Percentiles rank a stretch among this genome's conserved stretches.
phyloP scores from a whole-genome alignment of 805 yeast genomes.

The Candida easanensis region DNA sequence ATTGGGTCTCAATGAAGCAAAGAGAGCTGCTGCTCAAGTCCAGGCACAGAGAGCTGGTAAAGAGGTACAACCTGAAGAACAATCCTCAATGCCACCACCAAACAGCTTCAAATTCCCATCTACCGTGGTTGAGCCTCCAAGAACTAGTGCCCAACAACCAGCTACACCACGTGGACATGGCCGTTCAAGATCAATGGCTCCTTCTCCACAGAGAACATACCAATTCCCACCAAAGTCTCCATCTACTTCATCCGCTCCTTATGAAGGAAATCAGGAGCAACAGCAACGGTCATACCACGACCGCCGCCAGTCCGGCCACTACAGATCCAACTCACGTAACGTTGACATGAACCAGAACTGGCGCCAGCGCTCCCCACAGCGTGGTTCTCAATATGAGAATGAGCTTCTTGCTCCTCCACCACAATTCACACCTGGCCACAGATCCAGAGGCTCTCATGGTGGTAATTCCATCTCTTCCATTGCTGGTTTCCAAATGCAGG shows the following conservation, averaged over 20 bases:
- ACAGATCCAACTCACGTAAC: constrained; percentile 37
- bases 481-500: constrained; percentile 24
- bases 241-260: constrained; percentile 1
- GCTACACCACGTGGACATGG: constrained; percentile 19
- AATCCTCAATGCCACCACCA: constrained; percentile 26
- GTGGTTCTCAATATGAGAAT: constrained; percentile 29
- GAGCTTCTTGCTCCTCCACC: constrained; percentile 16
- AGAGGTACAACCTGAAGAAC: constrained; percentile 18
- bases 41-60: constrained; percentile 61
- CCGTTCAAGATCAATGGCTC: constrained; percentile 26
- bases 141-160: constrained; percentile 8
- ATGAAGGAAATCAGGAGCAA: not conserved
- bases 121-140: constrained; percentile 33
- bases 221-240: constrained; percentile 61
- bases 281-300: constrained; percentile 27
- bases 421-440: constrained; percentile 67
- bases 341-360: constrained; percentile 53
- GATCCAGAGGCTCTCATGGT: constrained; percentile 68
- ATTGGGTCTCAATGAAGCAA: constrained; percentile 87
- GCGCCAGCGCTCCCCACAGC: constrained; percentile 47
- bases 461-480: constrained; percentile 48
- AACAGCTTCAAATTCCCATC: constrained; percentile 59
- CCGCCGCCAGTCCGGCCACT: constrained; percentile 41
- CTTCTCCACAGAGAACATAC: constrained; percentile 45
- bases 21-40: constrained; percentile 92